Percentiles rank a stretch among this genome's conserved stretches.
Evolutionary conservation across 2,329 filamentous ascomycete species (phyloP).

Genomic region (Fusarium paranaense): DNA sequence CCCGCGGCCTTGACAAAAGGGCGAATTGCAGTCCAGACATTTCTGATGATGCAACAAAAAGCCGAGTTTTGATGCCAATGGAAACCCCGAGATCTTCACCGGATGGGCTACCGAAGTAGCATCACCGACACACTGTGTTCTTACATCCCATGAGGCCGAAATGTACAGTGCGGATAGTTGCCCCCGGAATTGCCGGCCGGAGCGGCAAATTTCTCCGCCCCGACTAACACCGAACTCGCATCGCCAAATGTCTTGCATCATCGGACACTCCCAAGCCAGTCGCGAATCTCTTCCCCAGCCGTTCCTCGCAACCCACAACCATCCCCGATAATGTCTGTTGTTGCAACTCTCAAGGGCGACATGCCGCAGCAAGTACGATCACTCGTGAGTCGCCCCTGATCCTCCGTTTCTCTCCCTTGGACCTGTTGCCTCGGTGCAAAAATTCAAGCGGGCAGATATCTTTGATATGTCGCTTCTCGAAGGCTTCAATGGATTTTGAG

Average conservation of each 20-base stretch:
- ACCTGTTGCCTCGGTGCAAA: constrained; percentile 2
- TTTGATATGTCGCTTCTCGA: constrained; percentile 1
- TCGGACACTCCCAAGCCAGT: constrained; percentile 31
- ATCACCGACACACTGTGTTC: constrained; percentile 9
- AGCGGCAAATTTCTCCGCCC: constrained; percentile 50
- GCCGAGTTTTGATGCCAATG: neutral
- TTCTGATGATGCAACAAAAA: neutral
- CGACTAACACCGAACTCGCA: constrained; percentile 49
- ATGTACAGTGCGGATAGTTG: neutral
- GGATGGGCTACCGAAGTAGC: constrained; percentile 2
- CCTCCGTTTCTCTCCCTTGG: neutral
- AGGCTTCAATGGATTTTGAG: neutral
- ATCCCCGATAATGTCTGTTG: constrained; percentile 54
- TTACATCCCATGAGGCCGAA: accelerated
- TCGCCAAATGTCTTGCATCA: constrained; percentile 46
- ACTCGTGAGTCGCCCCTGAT: constrained; percentile 58
- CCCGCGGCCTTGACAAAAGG: neutral
- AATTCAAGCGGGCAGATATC: constrained; percentile 22
- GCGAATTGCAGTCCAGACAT: neutral
- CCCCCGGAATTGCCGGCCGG: constrained; percentile 34
- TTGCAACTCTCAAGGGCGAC: constrained; percentile 60
- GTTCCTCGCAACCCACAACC: constrained; percentile 37
- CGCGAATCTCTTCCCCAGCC: constrained; percentile 34
- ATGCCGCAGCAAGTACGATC: constrained; percentile 69
- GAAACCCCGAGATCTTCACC: constrained; percentile 2